phyloP scores from a whole-genome alignment of 164 flowering plant species.

The Nymphaea thermarum region DNA sequence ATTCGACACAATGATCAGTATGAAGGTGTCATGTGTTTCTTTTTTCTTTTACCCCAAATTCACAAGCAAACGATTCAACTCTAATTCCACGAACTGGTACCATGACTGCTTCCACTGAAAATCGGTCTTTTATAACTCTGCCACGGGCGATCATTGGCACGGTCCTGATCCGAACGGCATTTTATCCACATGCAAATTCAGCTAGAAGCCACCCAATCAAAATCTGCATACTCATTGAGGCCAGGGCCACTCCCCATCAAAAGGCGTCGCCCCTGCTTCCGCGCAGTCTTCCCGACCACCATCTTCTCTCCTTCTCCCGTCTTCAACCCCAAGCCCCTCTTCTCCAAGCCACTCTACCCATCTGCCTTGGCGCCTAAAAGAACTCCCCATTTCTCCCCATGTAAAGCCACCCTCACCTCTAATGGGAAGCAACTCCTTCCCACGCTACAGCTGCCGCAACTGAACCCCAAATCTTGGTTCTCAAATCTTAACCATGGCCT shows the following conservation, averaged over 20 bases:
- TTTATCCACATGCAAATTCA: slow-evolving; percentile 21
- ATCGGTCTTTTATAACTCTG: too few species aligned
- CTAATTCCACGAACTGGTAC: too few species aligned
- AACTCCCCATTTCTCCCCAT: slow-evolving; percentile 14
- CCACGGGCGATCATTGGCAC: too few species aligned
- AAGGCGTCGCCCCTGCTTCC: slow-evolving; percentile 78
- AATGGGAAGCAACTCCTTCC: neutral
- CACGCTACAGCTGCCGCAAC: slow-evolving; percentile 2
- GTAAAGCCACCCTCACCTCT: slow-evolving; percentile 21
- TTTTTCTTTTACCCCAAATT: too few species aligned
- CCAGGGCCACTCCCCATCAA: slow-evolving; percentile 8
- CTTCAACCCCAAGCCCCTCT: slow-evolving; percentile 18
- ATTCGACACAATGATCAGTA: too few species aligned
- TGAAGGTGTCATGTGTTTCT: too few species aligned
- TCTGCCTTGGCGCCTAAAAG: slow-evolving; percentile 18
- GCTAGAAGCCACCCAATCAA: slow-evolving; percentile 21
- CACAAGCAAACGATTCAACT: too few species aligned
- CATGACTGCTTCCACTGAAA: too few species aligned
- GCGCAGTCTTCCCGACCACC: neutral
- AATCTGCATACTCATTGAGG: slow-evolving; percentile 15
- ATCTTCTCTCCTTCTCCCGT: slow-evolving; percentile 37
- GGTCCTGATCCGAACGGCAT: neutral
- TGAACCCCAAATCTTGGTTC: slow-evolving; percentile 44
- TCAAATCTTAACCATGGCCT: slow-evolving; percentile 56
- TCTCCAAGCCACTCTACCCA: slow-evolving; percentile 11